phyloP scores from a whole-genome alignment of 139 green algal genomes.

The Closterium sp. region DNA sequence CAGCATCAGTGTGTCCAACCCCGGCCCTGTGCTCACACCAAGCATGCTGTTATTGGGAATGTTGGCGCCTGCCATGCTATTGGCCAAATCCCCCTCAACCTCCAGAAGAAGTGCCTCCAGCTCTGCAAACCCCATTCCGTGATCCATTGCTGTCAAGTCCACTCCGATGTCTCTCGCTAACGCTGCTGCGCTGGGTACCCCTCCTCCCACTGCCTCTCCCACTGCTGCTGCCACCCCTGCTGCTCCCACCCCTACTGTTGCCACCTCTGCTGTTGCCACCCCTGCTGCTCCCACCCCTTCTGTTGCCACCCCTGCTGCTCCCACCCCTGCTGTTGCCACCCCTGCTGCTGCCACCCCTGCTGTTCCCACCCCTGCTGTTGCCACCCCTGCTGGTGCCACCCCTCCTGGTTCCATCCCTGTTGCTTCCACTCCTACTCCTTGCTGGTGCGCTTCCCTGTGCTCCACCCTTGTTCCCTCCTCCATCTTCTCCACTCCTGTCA shows the following conservation, averaged over 20 bases:
- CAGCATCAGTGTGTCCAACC: not conserved
- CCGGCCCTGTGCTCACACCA: not conserved
- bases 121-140: not conserved
- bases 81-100: not conserved
- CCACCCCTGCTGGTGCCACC: not conserved
- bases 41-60: not conserved
- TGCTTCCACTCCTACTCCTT: not conserved
- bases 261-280: not conserved
- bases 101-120: not conserved
- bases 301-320: not conserved
- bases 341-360: not conserved
- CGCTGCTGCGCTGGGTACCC: not conserved
- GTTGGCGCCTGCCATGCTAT: not conserved
- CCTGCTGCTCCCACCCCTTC: not conserved
- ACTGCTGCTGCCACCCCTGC: not conserved
- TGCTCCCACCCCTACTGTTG: not conserved
- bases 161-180: not conserved
- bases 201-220: not conserved
- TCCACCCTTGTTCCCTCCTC: no score
- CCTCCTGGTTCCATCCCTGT: not conserved
- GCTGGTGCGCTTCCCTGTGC: no score
- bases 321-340: not conserved
- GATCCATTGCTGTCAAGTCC: not conserved
- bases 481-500: no score
- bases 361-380: not conserved